phyloP scores from a whole-genome alignment of 2,329 filamentous ascomycete genomes.

The Torrubiellomyces zombiae region DNA sequence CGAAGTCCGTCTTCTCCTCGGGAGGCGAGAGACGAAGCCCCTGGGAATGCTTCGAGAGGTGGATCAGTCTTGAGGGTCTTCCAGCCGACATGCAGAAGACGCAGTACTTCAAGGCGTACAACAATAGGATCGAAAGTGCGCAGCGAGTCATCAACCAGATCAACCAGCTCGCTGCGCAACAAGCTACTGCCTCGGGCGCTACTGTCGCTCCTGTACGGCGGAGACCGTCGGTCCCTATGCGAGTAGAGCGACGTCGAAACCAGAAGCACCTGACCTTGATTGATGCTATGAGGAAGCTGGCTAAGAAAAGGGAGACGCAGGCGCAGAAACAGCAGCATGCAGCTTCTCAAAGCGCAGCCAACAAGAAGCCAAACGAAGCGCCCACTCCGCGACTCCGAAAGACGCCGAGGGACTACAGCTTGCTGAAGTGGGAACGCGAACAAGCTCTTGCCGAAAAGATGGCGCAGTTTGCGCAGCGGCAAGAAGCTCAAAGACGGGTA shows the following conservation, averaged over 20 bases:
- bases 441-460: conserved; percentile 46
- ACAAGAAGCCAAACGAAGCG: conserved; percentile 63
- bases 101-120: conserved; percentile 73
- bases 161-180: conserved; percentile 32
- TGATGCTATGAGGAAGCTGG: conserved; percentile 87
- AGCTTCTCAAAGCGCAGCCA: conserved; percentile 54
- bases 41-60: conserved; percentile 97
- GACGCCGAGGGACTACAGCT: conserved; percentile 81
- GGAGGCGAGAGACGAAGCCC: conserved; percentile 80
- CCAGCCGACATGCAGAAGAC: conserved; percentile 91
- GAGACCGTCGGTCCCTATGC: conserved; percentile 60
- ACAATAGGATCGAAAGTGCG: conserved; percentile 40
- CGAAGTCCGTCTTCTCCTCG: conserved; percentile 63
- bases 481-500: conserved; percentile 40
- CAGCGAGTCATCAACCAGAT: conserved; percentile 37
- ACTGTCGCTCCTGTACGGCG: conserved; percentile 31
- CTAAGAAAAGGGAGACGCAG: conserved; percentile 79
- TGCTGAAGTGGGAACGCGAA: conserved; percentile 76
- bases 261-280: conserved; percentile 78
- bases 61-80: conserved; percentile 80
- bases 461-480: conserved; percentile 37
- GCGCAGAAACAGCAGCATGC: conserved; percentile 84
- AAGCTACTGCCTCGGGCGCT: conserved; percentile 25
- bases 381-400: conserved; percentile 38
- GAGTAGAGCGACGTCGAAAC: conserved; percentile 74